Evolutionary conservation across 352 stramenopile genomes (phyloP), one percentile per base, ranked within the genome.

Genomic region (Pseudoperonospora humuli): DNA sequence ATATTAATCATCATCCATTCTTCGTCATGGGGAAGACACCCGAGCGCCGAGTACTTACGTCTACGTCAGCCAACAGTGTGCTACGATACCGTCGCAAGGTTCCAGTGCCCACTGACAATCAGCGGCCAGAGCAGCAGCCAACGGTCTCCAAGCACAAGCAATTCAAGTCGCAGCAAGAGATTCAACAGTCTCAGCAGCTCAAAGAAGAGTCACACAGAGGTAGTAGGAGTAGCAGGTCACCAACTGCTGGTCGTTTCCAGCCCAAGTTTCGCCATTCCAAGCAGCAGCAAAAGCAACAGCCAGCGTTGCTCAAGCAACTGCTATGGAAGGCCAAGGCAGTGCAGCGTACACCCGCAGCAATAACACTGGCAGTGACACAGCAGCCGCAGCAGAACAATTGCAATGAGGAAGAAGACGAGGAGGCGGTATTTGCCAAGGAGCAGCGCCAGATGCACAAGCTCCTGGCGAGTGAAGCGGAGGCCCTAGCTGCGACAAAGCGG

Each of bases 41-140:
- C 20, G 64, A 77, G 52, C 67, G 54, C 52, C 61, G 57, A 66
- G 31, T 48, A 33, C 34, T 59, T 29, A 31, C 38, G 39, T 46
- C 33, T n/a, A 28, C 25, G 8, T 18, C 38, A 3, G 25, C 40
- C 29, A 38, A 32, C 7, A 25, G 43, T 1, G 45, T 57, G 24
- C 46, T 81, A 56, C 65, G 67, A 34, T 83, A 85, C 27, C 67
- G 70, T 25, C 73, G 62, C 39, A 85, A 85, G 33, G 57, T 64
- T 43, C 53, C 52, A 24, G 36, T 46, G 20, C 17, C 31, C 21
- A 9, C 17, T 7, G 42, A 54, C 40, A 67, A 79, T 24, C 67
- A 75, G 37, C 55, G 67, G 39, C 43, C 28, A 23, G 43, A 70
- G 34, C 45, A 54, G 37, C 39, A 39, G 26, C 34, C 32, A 37